Percentiles rank a stretch among this genome's conserved stretches.
Conservation (phyloP, 2,329 filamentous ascomycete genomes). For the Setomelanomma holmii region DNA sequence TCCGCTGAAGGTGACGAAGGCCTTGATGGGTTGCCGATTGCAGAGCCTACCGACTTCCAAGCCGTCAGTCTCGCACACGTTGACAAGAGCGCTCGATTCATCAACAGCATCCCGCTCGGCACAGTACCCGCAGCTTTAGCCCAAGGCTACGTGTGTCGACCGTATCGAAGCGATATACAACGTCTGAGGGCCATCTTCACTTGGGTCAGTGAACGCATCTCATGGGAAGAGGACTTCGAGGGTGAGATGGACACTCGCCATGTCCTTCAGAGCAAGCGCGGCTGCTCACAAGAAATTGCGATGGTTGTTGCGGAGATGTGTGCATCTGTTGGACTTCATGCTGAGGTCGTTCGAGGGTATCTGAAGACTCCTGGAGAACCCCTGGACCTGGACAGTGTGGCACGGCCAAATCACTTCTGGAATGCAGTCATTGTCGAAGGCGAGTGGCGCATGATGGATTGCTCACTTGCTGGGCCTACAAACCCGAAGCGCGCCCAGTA, state of each 20-base stretch:
- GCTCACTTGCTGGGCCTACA: constrained; percentile 87
- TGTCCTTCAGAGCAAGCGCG: constrained; percentile 83
- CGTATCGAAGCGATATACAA: constrained; percentile 93
- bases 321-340: constrained; percentile 82
- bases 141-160: constrained; percentile 90
- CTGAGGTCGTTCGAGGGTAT: constrained; percentile 87
- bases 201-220: constrained; percentile 94
- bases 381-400: constrained; percentile 76
- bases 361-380: constrained; percentile 86
- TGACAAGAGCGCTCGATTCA: constrained; percentile 93
- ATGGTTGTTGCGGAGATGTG: constrained; percentile 94
- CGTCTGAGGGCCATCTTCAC: constrained; percentile 93
- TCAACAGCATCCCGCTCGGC: constrained; percentile 81
- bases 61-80: constrained; percentile 82
- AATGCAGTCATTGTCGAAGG: constrained; percentile 91
- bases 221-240: constrained; percentile 95
- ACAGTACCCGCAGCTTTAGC: constrained; percentile 83
- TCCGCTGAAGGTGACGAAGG: constrained; percentile 89
- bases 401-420: constrained; percentile 97
- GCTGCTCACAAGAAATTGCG: constrained; percentile 88
- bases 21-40: constrained; percentile 82
- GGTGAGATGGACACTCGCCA: constrained; percentile 82
- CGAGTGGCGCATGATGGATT: constrained; percentile 97
- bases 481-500: constrained; percentile 82
- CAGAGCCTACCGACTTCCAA: constrained; percentile 80